Percentiles rank a stretch among this genome's conserved stretches.
These are phyloP conservation scores for Mucor sp. DNA, from an alignment of 371 early-diverging fungal species.

Conservation along the genomic window DNA sequence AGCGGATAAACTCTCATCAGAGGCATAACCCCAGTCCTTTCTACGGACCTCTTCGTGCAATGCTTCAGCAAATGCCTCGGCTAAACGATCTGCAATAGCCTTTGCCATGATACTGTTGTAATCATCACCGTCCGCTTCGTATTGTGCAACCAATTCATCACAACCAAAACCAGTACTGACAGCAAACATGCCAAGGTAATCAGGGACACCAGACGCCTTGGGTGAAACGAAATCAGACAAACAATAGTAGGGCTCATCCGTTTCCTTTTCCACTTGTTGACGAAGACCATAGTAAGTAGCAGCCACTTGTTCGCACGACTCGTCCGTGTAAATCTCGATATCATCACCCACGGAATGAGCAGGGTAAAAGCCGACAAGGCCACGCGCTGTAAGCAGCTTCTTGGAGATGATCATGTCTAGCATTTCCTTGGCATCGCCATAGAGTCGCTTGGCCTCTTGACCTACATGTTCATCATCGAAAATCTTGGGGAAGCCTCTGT, in stretches of 20 bases:
- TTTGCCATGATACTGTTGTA: constrained; percentile 91
- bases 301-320: constrained; percentile 59
- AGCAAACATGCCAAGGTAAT: constrained; percentile 90
- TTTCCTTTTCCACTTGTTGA: constrained; percentile 74
- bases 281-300: constrained; percentile 80
- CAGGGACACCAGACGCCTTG: constrained; percentile 67
- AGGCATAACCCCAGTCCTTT: constrained; percentile 86
- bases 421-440: constrained; percentile 83
- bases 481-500: constrained; percentile 94
- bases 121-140: constrained; percentile 81
- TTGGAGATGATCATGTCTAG: constrained; percentile 74
- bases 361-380: constrained; percentile 86
- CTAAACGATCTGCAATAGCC: constrained; percentile 90
- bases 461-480: constrained; percentile 91
- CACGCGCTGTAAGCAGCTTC: constrained; percentile 70
- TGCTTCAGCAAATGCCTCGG: constrained; percentile 90
- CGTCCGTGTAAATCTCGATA: constrained; percentile 78
- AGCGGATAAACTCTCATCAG: constrained; percentile 72
- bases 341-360: constrained; percentile 90
- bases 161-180: constrained; percentile 90
- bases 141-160: constrained; percentile 76
- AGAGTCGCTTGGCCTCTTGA: constrained; percentile 87
- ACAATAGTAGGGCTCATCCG: constrained; percentile 82
- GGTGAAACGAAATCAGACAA: constrained; percentile 92
- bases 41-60: constrained; percentile 86